Conservation (phyloP, 164 flowering plant genomes). For the Brasenia schreberi region DNA sequence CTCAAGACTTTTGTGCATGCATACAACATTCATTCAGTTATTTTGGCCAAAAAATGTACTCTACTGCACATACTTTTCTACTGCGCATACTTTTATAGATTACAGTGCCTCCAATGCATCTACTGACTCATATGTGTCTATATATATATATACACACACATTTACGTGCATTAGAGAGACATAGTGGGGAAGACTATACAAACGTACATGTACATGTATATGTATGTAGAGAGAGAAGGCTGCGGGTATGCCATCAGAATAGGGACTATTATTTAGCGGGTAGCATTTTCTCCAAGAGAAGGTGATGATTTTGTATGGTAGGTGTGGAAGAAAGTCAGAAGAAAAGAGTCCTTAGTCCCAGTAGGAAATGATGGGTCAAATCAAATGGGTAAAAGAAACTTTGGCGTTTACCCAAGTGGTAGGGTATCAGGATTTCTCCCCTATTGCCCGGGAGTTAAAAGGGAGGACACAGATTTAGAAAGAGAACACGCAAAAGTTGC, state of each 20-base stretch:
- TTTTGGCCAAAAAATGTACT: too few species aligned
- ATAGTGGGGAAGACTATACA: too few species aligned
- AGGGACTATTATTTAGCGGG: not conserved
- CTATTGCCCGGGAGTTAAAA: slow-evolving; percentile 3
- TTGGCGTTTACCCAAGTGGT: not conserved
- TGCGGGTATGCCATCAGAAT: not conserved
- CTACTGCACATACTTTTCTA: too few species aligned
- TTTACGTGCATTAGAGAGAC: too few species aligned
- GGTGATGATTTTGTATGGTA: not conserved
- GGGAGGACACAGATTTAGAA: slow-evolving; percentile 4
- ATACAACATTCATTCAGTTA: too few species aligned
- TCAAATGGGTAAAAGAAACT: not conserved
- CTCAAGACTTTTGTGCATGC: too few species aligned
- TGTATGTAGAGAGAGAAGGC: not conserved
- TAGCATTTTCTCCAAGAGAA: too few species aligned
- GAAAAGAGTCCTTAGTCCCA: not conserved
- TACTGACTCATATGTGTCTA: too few species aligned
- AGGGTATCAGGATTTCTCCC: not conserved
- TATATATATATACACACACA: too few species aligned
- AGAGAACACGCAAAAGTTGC: not conserved
- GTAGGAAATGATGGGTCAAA: not conserved
- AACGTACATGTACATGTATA: too few species aligned
- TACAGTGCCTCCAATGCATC: too few species aligned
- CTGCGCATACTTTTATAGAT: too few species aligned
- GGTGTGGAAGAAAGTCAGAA: not conserved